Base-by-base conservation (phyloP, 495 filamentous ascomycete genomes). In the Talaromyces stipitatus region DNA sequence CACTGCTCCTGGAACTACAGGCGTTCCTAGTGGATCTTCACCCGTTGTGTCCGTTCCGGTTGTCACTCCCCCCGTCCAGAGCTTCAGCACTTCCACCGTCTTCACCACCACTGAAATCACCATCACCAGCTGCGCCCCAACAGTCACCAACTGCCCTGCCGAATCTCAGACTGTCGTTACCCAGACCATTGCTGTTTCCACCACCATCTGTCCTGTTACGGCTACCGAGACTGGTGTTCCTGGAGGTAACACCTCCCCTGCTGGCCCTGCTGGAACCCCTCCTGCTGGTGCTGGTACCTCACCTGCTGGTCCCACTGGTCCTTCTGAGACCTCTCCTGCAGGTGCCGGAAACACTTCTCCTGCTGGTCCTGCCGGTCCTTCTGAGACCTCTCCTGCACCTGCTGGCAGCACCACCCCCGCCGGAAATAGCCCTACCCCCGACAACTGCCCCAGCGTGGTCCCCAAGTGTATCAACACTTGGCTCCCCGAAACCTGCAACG, bases 381-480 rank as follows among this genome's bases (percentile, higher is more conserved):
- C 38, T 10, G 4, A 43, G n/a, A 52, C 56, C n/a, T 11, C 58
- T 18, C 27, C 56, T 6, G 33, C 54, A 28, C 4, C 60, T 1
- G 38, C 32, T 45, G 52, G 11, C 56, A 26, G 57, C 47, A 29
- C 22, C 24, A 26, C 26, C 54, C 20, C 45, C 10, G 30, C 30
- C 12, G 30, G 30, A 7, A 33, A 6, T 7, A 48, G 45, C 45
- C 45, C 43, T 47, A 16, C 43, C 9, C 23, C 43, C 32, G 61
- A 67, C 2, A 62, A 72, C 24, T 90, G 85, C 79, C 91, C 92
- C 50, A 73, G 73, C 56, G 79, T 88, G 38, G 85, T 97, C 14
- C 91, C 92, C 54, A 84, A 84, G 60, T 97, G 92, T 76, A 78
- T 97, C 74, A 95, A 96, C 82, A 96, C 92, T 62, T 97, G 90